Conservation (phyloP, 768 basidiomycete species). For the Boletus edulis region DNA sequence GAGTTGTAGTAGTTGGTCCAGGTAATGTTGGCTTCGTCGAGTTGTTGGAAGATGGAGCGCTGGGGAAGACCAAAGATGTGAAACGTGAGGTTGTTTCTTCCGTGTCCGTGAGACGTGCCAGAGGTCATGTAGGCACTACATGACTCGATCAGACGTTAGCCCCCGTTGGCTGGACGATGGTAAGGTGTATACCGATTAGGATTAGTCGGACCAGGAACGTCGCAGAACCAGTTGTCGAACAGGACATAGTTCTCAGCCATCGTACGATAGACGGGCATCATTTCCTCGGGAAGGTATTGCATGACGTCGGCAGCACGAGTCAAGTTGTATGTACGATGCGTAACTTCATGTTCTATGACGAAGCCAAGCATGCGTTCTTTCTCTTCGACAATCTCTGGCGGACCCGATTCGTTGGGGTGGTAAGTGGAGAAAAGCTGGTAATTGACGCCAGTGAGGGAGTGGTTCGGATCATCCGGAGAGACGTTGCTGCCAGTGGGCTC, state of each 20-base stretch:
- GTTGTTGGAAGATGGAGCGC: conserved; percentile 27
- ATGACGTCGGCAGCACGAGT: conserved; percentile 19
- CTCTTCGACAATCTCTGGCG: background rate
- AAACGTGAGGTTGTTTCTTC: conserved; percentile 17
- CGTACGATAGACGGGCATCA: conserved; percentile 23
- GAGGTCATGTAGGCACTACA: conserved; percentile 25
- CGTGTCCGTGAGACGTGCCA: conserved; percentile 26
- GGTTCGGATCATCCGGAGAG: conserved; percentile 27
- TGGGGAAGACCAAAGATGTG: conserved; percentile 20
- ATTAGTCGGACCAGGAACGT: conserved; percentile 27
- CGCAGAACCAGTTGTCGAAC: conserved; percentile 25
- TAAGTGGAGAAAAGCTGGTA: conserved; percentile 22
- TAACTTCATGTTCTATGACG: conserved; percentile 18
- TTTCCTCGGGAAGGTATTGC: conserved; percentile 19
- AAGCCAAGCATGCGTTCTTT: conserved; percentile 23
- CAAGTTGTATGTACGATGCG: conserved; percentile 8
- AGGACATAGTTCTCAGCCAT: conserved; percentile 25
- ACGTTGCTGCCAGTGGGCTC: conserved; percentile 13
- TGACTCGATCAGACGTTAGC: background rate
- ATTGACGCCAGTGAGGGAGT: conserved; percentile 22
- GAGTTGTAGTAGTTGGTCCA: conserved; percentile 29
- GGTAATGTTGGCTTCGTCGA: conserved; percentile 24
- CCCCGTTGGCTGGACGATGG: background rate
- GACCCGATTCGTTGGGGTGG: conserved; percentile 20
- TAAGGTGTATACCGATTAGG: conserved; percentile 19